Evolutionary conservation across 169 alveolate genomes (phyloP), one percentile per base, ranked within the genome.

Genomic region (Plasmodium reichenowi): DNA sequence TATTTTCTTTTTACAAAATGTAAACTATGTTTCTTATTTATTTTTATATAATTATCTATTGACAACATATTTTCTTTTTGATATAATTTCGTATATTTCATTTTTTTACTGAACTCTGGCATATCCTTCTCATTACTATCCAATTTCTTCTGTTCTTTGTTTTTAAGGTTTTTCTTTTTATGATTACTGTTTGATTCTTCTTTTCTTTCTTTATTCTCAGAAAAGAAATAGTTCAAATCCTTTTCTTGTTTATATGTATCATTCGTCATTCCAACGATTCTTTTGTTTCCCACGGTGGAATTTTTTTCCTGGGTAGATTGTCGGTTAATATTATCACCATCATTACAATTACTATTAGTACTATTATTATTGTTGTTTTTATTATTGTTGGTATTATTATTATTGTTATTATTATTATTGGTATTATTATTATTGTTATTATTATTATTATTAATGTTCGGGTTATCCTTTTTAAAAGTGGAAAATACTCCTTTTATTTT

Each of bases 401-500:
- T 4, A n/a, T 3, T 32, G 3, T 60, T 29, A 47, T 24, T 24
- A 24, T 24, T 24, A 24, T 24, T 24, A 24, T 24, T 24, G 29
- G 1, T 24, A 24, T 24, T 24, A 24, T 24, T 24, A 24, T 24
- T 0, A 2, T 24, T 24, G 2, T 24, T 24, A 24, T 24, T 24
- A 24, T 24, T 24, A 24, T 24, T 24, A 24, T 24, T 24, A 24
- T 24, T 24, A 24, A 24, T 24, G 60, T 80, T 68, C 20, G 24
- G 64, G 62, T 17, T 67, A 24, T 47, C 71, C 64, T 54, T 59
- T 20, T 74, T 68, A 68, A 80, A 67, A 54, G 56, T 67, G 54
- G 90, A 43, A 80, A 80, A 80, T 15, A 80, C 90, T 26, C 70
- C 62, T 68, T 80, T 60, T 15, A 80, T 72, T 80, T 58, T 80